Percentiles rank a stretch among this genome's conserved stretches.
phyloP scores from a whole-genome alignment of 2,329 filamentous ascomycete species.

The Colletotrichum melonis region DNA sequence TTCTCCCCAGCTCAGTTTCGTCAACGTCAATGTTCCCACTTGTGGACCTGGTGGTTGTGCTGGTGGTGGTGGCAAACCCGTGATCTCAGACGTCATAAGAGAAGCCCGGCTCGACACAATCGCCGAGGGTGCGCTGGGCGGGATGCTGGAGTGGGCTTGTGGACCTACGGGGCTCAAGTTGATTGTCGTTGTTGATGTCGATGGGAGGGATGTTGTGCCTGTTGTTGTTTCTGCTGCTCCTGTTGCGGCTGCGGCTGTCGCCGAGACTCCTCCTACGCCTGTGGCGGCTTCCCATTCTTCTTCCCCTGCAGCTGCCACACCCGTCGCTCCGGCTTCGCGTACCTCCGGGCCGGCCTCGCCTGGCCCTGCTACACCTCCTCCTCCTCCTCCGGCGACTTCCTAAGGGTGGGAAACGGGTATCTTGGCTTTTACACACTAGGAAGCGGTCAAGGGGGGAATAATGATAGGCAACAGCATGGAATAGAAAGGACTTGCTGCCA shows the following conservation, averaged over 20 bases:
- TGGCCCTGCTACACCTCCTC: background rate
- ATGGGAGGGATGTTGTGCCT: background rate
- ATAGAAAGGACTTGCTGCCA: fast-evolving
- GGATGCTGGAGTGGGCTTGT: constrained; percentile 16
- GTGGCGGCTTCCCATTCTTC: background rate
- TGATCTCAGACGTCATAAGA: constrained; percentile 18
- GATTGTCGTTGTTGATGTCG: constrained; percentile 8
- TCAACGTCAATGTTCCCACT: background rate
- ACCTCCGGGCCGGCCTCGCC: background rate
- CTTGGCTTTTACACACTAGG: too few species aligned
- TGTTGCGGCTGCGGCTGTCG: background rate
- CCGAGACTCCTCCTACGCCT: background rate
- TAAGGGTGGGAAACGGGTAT: background rate
- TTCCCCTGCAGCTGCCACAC: background rate
- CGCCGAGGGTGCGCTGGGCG: background rate
- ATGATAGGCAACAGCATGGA: background rate
- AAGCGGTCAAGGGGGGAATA: background rate
- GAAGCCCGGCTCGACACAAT: constrained; percentile 7
- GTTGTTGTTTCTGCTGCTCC: background rate
- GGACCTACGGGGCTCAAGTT: constrained; percentile 24
- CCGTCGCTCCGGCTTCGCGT: background rate
- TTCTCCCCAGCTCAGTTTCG: background rate
- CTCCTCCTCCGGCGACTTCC: background rate
- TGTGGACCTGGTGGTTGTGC: background rate
- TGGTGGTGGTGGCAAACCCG: background rate